Conservation (phyloP, 1,284 basidiomycete genomes). For the Lentinula novae-zelandiae region DNA sequence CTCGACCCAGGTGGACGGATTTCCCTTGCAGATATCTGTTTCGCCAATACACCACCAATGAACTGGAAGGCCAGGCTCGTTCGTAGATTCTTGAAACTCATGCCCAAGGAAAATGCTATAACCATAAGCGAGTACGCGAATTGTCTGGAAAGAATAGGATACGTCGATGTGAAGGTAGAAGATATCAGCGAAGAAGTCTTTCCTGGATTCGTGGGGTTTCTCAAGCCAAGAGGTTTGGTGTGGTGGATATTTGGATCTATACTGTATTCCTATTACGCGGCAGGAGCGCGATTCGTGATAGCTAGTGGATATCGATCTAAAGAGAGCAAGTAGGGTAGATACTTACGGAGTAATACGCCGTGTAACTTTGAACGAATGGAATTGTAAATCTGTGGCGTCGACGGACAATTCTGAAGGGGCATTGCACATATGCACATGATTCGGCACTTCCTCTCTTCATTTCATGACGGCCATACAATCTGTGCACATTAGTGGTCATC, state of each 20-base stretch:
- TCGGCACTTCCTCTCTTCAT: neutral
- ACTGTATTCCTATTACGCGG: constrained; percentile 35
- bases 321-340: neutral
- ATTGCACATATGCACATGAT: neutral
- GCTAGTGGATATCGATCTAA: constrained; percentile 33
- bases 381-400: too few species aligned
- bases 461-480: constrained; percentile 72
- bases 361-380: neutral
- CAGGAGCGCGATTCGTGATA: constrained; percentile 55
- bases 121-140: constrained; percentile 42
- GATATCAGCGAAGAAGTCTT: constrained; percentile 64
- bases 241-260: constrained; percentile 42
- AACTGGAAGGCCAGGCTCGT: constrained; percentile 23
- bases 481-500: constrained; percentile 62
- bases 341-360: neutral
- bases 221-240: constrained; percentile 38
- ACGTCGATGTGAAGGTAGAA: constrained; percentile 48
- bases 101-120: constrained; percentile 54
- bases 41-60: constrained; percentile 28
- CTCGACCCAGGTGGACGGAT: constrained; percentile 51
- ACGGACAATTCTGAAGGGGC: neutral
- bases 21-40: constrained; percentile 65
- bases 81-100: constrained; percentile 33
- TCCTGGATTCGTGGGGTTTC: constrained; percentile 50
- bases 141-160: constrained; percentile 50